phyloP scores from a whole-genome alignment of 2,329 filamentous ascomycete species.

The Paecilomyces niveus region DNA sequence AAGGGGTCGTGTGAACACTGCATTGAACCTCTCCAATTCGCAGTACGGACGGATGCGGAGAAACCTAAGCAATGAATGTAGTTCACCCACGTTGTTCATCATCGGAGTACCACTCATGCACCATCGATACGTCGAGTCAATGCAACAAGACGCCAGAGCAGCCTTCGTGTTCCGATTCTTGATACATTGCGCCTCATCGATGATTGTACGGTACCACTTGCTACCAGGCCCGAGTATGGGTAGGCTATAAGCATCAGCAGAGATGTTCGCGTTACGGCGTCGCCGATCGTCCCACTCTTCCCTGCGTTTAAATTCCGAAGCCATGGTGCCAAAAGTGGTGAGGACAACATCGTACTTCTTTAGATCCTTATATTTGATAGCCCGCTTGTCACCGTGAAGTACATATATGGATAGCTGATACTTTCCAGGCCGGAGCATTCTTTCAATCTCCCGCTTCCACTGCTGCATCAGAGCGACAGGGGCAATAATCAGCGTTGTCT shows the following conservation, averaged over 20 bases:
- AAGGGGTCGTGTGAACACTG: conserved; percentile 48
- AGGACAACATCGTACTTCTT: conserved; percentile 65
- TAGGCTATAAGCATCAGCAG: conserved; percentile 34
- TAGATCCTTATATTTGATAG: conserved; percentile 52
- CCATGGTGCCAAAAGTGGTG: conserved; percentile 70
- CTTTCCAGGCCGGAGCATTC: conserved; percentile 53
- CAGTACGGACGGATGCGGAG: conserved; percentile 70
- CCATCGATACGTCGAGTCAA: conserved; percentile 59
- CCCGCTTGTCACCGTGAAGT: conserved; percentile 59
- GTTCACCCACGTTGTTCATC: conserved; percentile 77
- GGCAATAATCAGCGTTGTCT: conserved; percentile 77
- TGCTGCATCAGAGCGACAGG: conserved; percentile 75
- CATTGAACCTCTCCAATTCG: conserved; percentile 54
- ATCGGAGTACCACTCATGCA: conserved; percentile 78
- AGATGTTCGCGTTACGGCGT: conserved; percentile 28
- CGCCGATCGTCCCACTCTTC: conserved; percentile 46
- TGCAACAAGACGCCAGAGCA: conserved; percentile 51
- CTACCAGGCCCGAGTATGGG: conserved; percentile 55
- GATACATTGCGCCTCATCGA: conserved; percentile 76
- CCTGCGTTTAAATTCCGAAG: conserved; percentile 58
- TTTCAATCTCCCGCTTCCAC: conserved; percentile 73
- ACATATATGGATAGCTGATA: conserved; percentile 60
- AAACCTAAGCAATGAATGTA: conserved; percentile 72
- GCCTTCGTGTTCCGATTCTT: conserved; percentile 64
- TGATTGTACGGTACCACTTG: conserved; percentile 62